Evolutionary conservation across 2,329 filamentous ascomycete species (phyloP).

Genomic region (Pseudodiploospora longispora): DNA sequence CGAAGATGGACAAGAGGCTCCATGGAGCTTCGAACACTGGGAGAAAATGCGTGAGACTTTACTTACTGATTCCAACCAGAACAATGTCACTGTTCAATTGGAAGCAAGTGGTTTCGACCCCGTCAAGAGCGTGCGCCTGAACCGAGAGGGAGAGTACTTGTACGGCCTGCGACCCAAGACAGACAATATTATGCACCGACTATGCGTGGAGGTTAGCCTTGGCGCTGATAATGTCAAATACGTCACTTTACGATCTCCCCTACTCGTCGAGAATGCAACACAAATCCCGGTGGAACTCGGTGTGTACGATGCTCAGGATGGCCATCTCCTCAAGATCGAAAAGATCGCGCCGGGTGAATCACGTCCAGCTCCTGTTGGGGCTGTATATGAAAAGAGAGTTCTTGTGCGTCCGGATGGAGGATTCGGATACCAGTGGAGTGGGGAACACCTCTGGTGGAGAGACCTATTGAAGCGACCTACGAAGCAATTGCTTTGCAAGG

Average conservation of each 20-base stretch:
- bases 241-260: constrained; percentile 86
- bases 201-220: constrained; percentile 85
- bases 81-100: constrained; percentile 72
- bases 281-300: constrained; percentile 93
- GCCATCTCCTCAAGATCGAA: constrained; percentile 91
- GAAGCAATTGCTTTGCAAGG: constrained; percentile 78
- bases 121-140: constrained; percentile 80
- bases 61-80: constrained; percentile 71
- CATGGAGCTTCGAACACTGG: constrained; percentile 96
- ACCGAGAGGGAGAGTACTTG: constrained; percentile 86
- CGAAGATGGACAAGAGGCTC: constrained; percentile 79
- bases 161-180: constrained; percentile 85
- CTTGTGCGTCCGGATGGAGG: constrained; percentile 88
- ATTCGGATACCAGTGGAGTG: constrained; percentile 94
- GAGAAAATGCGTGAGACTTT: constrained; percentile 93
- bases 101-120: constrained; percentile 92
- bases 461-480: constrained; percentile 81
- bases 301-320: constrained; percentile 78
- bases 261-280: constrained; percentile 91
- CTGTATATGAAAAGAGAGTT: constrained; percentile 80
- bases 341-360: constrained; percentile 91
- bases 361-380: constrained; percentile 83
- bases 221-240: constrained; percentile 97
- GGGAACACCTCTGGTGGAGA: constrained; percentile 84
- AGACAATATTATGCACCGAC: constrained; percentile 75